Conservation (phyloP, 768 basidiomycete species). For the Inosperma sp. region DNA sequence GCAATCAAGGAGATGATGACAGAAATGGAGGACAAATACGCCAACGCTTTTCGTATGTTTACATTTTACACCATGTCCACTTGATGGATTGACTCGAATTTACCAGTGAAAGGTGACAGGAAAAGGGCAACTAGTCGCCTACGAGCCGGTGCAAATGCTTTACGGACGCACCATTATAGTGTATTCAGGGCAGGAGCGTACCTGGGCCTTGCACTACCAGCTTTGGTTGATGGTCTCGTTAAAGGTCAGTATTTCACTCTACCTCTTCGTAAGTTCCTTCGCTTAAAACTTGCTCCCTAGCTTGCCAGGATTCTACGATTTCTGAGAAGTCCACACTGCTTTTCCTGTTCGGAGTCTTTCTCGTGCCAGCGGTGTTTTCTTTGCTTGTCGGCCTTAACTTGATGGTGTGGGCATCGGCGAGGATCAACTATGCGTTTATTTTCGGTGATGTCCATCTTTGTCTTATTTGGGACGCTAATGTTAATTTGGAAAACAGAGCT, state of each 20-base stretch:
- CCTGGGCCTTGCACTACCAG: conserved; percentile 11
- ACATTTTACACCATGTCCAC: not conserved
- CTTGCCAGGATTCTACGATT: conserved; percentile 51
- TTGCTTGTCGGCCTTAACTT: conserved; percentile 82
- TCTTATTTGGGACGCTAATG: conserved; percentile 8
- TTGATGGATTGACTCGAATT: not conserved
- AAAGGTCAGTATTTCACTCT: conserved; percentile 51
- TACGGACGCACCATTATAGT: conserved; percentile 10
- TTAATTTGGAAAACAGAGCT: conserved; percentile 43
- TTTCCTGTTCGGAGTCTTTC: conserved; percentile 70
- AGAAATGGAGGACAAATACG: conserved; percentile 74
- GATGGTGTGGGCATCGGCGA: conserved; percentile 63
- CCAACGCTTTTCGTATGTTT: conserved; percentile 66
- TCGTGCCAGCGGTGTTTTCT: conserved; percentile 71
- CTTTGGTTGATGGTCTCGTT: conserved; percentile 54
- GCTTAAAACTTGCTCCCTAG: not conserved
- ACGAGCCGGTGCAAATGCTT: conserved; percentile 5
- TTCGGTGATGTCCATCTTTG: conserved; percentile 52
- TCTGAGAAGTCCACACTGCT: conserved; percentile 57
- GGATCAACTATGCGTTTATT: conserved; percentile 94
- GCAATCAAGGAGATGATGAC: conserved; percentile 62
- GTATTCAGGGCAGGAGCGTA: conserved; percentile 11
- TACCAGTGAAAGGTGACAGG: conserved; percentile 9
- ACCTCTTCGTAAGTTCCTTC: too few relatives aligned
- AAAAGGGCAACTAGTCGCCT: conserved; percentile 10